phyloP scores from a whole-genome alignment of 257 asterid species.

The Scutellaria baicalensis region DNA sequence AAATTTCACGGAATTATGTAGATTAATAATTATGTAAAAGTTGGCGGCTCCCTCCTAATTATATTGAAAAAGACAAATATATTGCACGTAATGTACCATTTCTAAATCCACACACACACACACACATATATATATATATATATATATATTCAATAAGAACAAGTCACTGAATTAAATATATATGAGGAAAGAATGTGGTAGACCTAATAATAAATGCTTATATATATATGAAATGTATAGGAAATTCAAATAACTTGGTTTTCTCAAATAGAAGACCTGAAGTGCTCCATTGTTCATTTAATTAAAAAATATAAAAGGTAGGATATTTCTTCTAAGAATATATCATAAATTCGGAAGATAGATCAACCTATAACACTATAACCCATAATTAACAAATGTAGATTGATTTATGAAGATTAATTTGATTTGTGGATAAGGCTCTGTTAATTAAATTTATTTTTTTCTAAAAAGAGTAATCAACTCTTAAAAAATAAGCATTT shows the following conservation, averaged over 20 bases:
- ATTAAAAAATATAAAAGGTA: too few relatives aligned
- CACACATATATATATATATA: neutral
- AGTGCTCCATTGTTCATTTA: too few relatives aligned
- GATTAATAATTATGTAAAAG: neutral
- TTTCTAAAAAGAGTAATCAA: neutral
- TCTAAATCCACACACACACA: neutral
- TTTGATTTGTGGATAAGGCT: too few relatives aligned
- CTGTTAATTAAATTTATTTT: too few relatives aligned
- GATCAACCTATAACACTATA: too few relatives aligned
- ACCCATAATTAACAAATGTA: too few relatives aligned
- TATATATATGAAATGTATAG: neutral
- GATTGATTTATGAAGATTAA: too few relatives aligned
- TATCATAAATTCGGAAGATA: too few relatives aligned
- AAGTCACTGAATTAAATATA: neutral
- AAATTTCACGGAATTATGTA: neutral
- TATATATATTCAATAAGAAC: neutral
- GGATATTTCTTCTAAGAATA: too few relatives aligned
- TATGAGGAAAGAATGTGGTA: neutral
- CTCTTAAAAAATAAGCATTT: too few relatives aligned
- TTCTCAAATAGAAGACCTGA: neutral
- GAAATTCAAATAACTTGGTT: neutral
- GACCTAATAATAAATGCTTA: neutral
- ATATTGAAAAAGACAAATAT: neutral
- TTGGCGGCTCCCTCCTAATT: neutral
- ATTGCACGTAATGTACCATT: neutral